Evolutionary conservation across 352 stramenopile genomes (phyloP), one percentile per base, ranked within the genome.

Genomic region (Globisporangium mamillatum): DNA sequence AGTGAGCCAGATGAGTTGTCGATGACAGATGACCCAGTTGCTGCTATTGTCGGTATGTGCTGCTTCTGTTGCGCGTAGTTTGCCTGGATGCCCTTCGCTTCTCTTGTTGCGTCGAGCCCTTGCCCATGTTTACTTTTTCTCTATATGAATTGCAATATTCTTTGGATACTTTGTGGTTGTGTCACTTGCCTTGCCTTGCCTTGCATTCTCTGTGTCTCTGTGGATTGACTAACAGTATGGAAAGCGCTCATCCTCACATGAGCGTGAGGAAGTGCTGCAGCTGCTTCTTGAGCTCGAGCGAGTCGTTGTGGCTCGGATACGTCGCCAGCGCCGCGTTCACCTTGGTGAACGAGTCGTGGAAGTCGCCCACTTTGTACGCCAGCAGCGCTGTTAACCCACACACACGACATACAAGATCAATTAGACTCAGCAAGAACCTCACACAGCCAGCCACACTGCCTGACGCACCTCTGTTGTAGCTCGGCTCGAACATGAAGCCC

Each of bases 401-500:
- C 50, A 48, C 36, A 48, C 41, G 56, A 12, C 24, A 32, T 9
- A 61, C 6, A 58, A 9, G 54, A 60, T n/a, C 41, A 7, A 64
- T 22, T 24, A 66, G 61, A 60, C 44, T 71, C 58, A 73, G 38
- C 2, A 36, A 25, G 46, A 61, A 12, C 7, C 12, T 41, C 9
- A 24, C 8, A 56, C 54, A 44, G 6, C 14, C 24, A 46, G 10
- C 18, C 5, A 52, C 7, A 65, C 9, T 20, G 18, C 12, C 36
- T 0, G 9, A 69, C 71, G 16, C 68, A 92, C 82, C 86, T 72
- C 85, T 80, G 65, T 98, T 98, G 74, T 97, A 98, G 71, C 86
- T 93, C 10, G 93, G 89, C 71, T 98, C 92, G 63, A 97, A 98
- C 73, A 97, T 89, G 67, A 94, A 95, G 34, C 91, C 86, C 18